Conservation (phyloP, 1,284 basidiomycete species). For the Hypsizygus ulmarius region DNA sequence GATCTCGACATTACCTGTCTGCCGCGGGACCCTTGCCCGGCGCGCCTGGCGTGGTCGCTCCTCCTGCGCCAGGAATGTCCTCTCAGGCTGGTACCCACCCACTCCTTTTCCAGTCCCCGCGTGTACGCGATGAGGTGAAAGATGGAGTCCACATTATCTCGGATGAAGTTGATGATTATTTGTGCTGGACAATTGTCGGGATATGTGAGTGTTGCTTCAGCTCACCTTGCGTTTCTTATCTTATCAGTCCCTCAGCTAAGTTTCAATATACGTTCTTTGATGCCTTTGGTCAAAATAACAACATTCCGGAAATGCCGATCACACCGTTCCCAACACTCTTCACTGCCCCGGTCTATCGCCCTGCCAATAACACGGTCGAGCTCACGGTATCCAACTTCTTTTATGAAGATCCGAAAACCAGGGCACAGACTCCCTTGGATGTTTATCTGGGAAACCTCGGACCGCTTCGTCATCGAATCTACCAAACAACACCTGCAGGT, state of each 20-base stretch:
- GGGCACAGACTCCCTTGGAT: conserved; percentile 68
- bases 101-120: conserved; percentile 72
- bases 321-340: conserved; percentile 89
- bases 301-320: conserved; percentile 74
- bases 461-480: conserved; percentile 71
- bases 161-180: conserved; percentile 91
- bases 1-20: conserved; percentile 76
- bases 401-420: conserved; percentile 67
- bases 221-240: conserved; percentile 22
- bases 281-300: conserved; percentile 75
- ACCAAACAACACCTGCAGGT: conserved; percentile 64
- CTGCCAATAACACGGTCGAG: conserved; percentile 71
- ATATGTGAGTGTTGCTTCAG: conserved; percentile 67
- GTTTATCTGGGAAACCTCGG: conserved; percentile 90
- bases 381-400: conserved; percentile 85
- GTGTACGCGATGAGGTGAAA: conserved; percentile 71
- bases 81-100: conserved; percentile 78
- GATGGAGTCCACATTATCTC: conserved; percentile 66
- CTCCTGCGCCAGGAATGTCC: conserved; percentile 65
- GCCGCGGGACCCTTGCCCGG: conserved; percentile 81
- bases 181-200: conserved; percentile 95
- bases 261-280: conserved; percentile 96
- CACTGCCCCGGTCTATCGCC: conserved; percentile 74
- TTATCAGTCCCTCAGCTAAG: conserved; percentile 53
- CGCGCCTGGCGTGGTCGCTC: conserved; percentile 59